Percentiles rank a stretch among this genome's conserved stretches.
These are phyloP conservation scores for Crepidotus variabilis DNA, from an alignment of 768 basidiomycete species.

Conservation along the genomic window DNA sequence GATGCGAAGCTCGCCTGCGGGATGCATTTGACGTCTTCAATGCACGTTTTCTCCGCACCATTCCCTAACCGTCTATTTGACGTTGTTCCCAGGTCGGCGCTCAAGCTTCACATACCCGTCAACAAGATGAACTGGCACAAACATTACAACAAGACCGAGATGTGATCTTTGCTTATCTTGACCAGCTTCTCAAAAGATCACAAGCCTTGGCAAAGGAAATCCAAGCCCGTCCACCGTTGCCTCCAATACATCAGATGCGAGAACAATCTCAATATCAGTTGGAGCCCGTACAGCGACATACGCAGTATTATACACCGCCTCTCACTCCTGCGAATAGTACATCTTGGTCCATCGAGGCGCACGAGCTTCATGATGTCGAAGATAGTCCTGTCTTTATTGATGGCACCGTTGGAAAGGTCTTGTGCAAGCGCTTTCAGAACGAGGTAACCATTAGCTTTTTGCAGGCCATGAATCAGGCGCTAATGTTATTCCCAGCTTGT, in stretches of 20 bases:
- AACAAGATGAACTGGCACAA: slow-evolving; percentile 1
- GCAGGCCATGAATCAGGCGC: not conserved
- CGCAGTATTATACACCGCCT: not conserved
- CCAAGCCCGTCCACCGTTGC: not conserved
- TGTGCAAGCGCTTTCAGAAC: not conserved
- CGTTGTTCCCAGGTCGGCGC: slow-evolving; percentile 2
- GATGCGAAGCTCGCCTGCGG: not conserved
- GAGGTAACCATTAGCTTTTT: not conserved
- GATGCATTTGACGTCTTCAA: slow-evolving; percentile 8
- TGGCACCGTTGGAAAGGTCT: slow-evolving; percentile 4
- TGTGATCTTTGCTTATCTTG: slow-evolving; percentile 2
- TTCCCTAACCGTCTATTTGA: not conserved
- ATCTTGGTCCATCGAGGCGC: not conserved
- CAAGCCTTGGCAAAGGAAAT: slow-evolving; percentile 1
- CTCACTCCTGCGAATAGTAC: not conserved
- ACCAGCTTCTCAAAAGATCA: slow-evolving; percentile 4
- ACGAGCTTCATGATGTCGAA: not conserved
- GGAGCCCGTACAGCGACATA: not conserved
- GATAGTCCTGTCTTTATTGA: not conserved
- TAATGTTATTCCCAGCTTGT: not conserved
- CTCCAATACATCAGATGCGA: not conserved
- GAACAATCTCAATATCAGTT: too few relatives aligned
- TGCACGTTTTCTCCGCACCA: not conserved
- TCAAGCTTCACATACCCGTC: slow-evolving; percentile 1
- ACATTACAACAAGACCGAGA: slow-evolving; percentile 5